Evolutionary conservation across 495 filamentous ascomycete genomes (phyloP), one percentile per base, ranked within the genome.

Genomic region (Podospora sp.): DNA sequence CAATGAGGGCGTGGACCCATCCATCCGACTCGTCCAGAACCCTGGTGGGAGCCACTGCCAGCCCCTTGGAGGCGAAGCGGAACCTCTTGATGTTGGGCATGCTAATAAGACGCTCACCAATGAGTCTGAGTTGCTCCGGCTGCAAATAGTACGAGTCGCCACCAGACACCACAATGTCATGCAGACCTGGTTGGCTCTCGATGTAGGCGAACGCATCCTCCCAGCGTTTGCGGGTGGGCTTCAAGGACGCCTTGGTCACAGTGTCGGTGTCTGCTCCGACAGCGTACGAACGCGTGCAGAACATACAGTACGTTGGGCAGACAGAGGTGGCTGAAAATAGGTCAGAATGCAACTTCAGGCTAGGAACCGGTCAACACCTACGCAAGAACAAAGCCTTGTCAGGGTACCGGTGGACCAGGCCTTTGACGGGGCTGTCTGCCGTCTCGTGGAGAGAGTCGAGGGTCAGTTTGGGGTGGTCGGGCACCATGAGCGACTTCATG

Each of bases 351-450:
- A 20, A 29, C 50, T 24, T 24, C 3, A 22, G n/a, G n/a, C 25
- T 67, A 21, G 29, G 16, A 21, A 12, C 18, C 1, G 49, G 6
- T n/a, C 18, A 16, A 36, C 26, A 67, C 83, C 71, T 74, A 87
- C 86, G 80, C 50, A 88, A 75, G 65, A 89, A 84, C 4, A 88
- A 75, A n/a, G 80, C 85, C 66, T 86, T 87, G 65, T 87, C 86
- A 0, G 82, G 78, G 70, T 89, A 89, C 18, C 86, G 77, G 72
- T 87, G 85, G 16, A 89, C 85, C 21, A 88, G 67, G 0, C 82
- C 84, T 6, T 72, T 73, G 53, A 83, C 81, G 2, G 78, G 81
- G 16, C 75, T 80, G 66, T 87, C 83, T 3, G 70, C 71, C 36
- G 69, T 72, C 72, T 89, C 86, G 50, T 84, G 73, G 53, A 87